Percentiles rank a stretch among this genome's conserved stretches.
Evolutionary conservation across 176 grass and related monocot species (phyloP).

Genomic region (Musa acuminata): DNA sequence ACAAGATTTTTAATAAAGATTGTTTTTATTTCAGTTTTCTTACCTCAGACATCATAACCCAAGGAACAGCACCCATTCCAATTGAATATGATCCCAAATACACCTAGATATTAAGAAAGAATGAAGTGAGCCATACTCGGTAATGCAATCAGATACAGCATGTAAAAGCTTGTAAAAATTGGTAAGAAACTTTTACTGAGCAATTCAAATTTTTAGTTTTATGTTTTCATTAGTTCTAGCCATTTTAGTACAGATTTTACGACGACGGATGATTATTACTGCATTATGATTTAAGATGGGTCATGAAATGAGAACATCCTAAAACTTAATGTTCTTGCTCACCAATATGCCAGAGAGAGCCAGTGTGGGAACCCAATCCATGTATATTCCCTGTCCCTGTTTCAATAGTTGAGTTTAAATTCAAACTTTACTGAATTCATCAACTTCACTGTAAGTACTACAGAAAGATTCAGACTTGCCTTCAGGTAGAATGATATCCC

Average conservation of each 20-base stretch:
- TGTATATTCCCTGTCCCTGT: conserved; percentile 43
- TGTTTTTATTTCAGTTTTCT: conserved; percentile 6
- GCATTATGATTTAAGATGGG: background rate
- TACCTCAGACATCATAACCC: conserved; percentile 91
- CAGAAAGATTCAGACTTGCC: conserved; percentile 27
- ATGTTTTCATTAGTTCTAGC: background rate
- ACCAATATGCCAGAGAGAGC: conserved; percentile 69
- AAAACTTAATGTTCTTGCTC: conserved; percentile 5
- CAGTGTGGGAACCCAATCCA: conserved; percentile 42
- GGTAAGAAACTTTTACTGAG: no score
- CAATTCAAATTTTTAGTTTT: no score
- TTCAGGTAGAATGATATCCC: conserved; percentile 68
- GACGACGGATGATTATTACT: background rate
- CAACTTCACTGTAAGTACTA: background rate
- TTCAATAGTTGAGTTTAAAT: conserved; percentile 20
- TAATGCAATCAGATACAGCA: background rate
- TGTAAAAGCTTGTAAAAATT: background rate
- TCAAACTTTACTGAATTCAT: background rate
- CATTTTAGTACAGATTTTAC: no score
- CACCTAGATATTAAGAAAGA: conserved; percentile 25
- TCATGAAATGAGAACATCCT: background rate
- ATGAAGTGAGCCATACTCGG: background rate
- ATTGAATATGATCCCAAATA: conserved; percentile 61
- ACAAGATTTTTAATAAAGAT: background rate
- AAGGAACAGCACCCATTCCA: conserved; percentile 81